phyloP scores from a whole-genome alignment of 495 filamentous ascomycete species.

The Aspergillus panamensis region DNA sequence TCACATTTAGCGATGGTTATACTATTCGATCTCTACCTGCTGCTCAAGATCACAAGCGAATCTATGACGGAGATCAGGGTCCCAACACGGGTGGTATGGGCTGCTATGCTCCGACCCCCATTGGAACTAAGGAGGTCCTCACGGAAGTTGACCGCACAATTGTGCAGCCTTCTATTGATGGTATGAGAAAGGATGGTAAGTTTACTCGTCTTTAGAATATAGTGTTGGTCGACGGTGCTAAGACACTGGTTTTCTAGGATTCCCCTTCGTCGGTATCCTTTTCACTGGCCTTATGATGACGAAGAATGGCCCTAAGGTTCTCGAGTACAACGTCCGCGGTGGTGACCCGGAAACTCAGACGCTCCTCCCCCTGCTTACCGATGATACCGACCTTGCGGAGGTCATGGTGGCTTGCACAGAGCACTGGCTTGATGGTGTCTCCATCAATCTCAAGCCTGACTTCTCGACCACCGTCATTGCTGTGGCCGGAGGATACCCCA shows the following conservation, averaged over 20 bases:
- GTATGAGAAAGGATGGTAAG: slow-evolving; percentile 73
- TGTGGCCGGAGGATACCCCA: slow-evolving; percentile 93
- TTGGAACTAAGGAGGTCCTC: slow-evolving; percentile 70
- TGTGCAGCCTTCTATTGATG: slow-evolving; percentile 83
- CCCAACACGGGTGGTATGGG: slow-evolving; percentile 99
- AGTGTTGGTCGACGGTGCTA: neutral
- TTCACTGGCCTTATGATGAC: slow-evolving; percentile 99
- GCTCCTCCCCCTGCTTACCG: slow-evolving; percentile 72
- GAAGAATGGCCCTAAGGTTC: slow-evolving; percentile 73
- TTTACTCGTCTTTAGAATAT: neutral
- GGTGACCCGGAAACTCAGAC: slow-evolving; percentile 97
- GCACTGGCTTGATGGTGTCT: slow-evolving; percentile 65
- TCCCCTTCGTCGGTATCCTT: slow-evolving; percentile 78
- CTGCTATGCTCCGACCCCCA: slow-evolving; percentile 86
- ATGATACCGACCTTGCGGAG: slow-evolving; percentile 82
- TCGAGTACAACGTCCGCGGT: slow-evolving; percentile 97
- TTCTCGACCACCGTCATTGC: slow-evolving; percentile 91
- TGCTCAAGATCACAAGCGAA: slow-evolving; percentile 94
- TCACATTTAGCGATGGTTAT: slow-evolving; percentile 88
- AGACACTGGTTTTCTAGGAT: slow-evolving; percentile 31
- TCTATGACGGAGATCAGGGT: slow-evolving; percentile 85
- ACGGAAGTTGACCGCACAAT: slow-evolving; percentile 77
- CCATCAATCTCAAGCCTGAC: slow-evolving; percentile 60
- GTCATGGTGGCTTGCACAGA: slow-evolving; percentile 85
- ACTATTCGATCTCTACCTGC: slow-evolving; percentile 81